Percentiles rank a stretch among this genome's conserved stretches.
Conservation (phyloP, 768 basidiomycete genomes). For the Trametes elegans region DNA sequence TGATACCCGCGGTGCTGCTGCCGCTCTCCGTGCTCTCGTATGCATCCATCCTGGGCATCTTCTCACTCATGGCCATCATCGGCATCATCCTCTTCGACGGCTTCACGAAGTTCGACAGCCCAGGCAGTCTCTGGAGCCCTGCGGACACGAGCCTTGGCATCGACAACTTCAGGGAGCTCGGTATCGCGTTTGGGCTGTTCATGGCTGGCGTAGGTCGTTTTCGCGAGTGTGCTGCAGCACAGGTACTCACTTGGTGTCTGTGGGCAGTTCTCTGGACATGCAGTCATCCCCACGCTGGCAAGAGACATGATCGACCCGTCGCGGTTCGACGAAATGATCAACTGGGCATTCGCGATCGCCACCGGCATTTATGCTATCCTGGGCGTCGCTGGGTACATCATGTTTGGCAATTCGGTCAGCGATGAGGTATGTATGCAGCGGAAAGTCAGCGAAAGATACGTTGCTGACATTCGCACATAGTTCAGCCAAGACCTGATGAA, state of each 20-base stretch:
- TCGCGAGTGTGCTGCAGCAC: too few species aligned
- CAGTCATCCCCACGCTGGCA: slow-evolving; percentile 86
- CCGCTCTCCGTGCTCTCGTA: slow-evolving; percentile 86
- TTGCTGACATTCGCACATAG: slow-evolving; percentile 34
- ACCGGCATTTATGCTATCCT: slow-evolving; percentile 24
- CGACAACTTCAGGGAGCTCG: slow-evolving; percentile 53
- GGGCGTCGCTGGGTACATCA: slow-evolving; percentile 72
- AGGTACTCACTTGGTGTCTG: background rate
- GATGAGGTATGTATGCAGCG: slow-evolving; percentile 61
- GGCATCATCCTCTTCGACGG: slow-evolving; percentile 83
- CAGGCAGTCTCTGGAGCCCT: slow-evolving; percentile 80
- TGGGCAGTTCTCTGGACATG: slow-evolving; percentile 82
- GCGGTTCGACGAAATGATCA: slow-evolving; percentile 78
- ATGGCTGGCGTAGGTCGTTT: slow-evolving; percentile 72
- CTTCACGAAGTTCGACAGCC: slow-evolving; percentile 61
- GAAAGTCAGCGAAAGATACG: background rate
- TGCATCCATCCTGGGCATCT: slow-evolving; percentile 81
- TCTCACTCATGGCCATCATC: slow-evolving; percentile 75
- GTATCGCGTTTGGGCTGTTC: slow-evolving; percentile 83
- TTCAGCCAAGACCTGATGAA: slow-evolving; percentile 80
- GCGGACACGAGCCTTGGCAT: slow-evolving; percentile 64
- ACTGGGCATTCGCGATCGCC: slow-evolving; percentile 73
- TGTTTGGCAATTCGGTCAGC: slow-evolving; percentile 81
- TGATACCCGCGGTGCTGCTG: slow-evolving; percentile 83
- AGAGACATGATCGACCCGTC: slow-evolving; percentile 86